These are phyloP conservation scores for Daldinia caldariorum DNA, from an alignment of 495 filamentous ascomycete species.

Conservation along the genomic window DNA sequence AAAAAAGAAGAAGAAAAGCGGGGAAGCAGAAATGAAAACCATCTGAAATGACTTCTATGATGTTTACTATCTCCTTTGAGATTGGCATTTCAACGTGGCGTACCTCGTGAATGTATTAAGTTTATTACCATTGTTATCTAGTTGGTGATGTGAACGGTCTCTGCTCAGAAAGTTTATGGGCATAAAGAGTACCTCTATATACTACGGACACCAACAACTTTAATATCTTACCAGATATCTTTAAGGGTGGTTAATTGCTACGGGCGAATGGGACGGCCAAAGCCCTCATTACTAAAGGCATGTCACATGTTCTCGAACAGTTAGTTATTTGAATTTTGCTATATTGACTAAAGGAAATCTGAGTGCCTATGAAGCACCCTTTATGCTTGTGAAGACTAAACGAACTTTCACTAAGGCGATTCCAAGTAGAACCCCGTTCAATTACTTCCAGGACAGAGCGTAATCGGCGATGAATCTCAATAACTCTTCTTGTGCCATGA, in stretches of 20 bases:
- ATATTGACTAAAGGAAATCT: conserved; percentile 42
- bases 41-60: no score
- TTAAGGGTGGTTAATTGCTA: not conserved
- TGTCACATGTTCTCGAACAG: not conserved
- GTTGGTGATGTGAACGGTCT: no score
- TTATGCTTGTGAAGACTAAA: conserved; percentile 19
- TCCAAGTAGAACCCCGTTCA: conserved; percentile 19
- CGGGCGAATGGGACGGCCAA: not conserved
- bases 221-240: not conserved
- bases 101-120: no score
- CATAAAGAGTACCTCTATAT: no score
- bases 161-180: no score
- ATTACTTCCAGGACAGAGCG: conserved; percentile 4
- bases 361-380: conserved; percentile 27
- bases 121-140: no score
- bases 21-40: not conserved
- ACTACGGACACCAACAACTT: no score
- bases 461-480: conserved; percentile 3
- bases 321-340: conserved; percentile 30
- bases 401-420: conserved; percentile 18
- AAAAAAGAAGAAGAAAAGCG: not conserved
- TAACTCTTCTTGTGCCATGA: not conserved
- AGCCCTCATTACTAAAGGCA: not conserved
- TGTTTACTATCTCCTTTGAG: no score
- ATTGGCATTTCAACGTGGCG: no score